Conservation (phyloP, 768 basidiomycete genomes). For the Auriculariales sp. region DNA sequence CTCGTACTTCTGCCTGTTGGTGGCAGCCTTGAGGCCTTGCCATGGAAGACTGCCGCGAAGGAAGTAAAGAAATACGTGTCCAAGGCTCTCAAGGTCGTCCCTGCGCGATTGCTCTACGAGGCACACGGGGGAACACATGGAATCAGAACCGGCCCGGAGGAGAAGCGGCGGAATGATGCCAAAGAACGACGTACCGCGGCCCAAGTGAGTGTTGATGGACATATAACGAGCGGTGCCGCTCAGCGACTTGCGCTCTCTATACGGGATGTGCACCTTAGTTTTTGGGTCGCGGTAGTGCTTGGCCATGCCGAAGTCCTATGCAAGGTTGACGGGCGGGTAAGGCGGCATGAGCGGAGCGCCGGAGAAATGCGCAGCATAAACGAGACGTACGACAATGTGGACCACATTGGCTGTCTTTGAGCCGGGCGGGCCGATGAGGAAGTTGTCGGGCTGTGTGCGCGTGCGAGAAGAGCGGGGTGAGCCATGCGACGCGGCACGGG, state of each 20-base stretch:
- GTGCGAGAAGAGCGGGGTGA: too few species aligned
- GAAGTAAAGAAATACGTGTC: slow-evolving; percentile 99
- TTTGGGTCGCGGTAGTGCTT: slow-evolving; percentile 99
- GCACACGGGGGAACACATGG: background rate
- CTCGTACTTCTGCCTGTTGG: slow-evolving; percentile 99
- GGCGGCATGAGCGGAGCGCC: slow-evolving; percentile 4
- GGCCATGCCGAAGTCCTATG: slow-evolving; percentile 93
- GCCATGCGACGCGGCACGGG: background rate
- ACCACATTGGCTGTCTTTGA: slow-evolving; percentile 83
- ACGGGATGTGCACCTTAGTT: slow-evolving; percentile 96
- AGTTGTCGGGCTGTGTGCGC: slow-evolving; percentile 64
- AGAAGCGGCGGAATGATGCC: background rate
- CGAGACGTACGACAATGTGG: slow-evolving; percentile 60
- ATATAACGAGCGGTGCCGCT: slow-evolving; percentile 97
- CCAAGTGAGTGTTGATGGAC: slow-evolving; percentile 98
- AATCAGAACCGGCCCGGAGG: background rate
- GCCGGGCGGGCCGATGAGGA: slow-evolving; percentile 85
- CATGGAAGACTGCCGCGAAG: slow-evolving; percentile 90
- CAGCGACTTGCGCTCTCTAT: slow-evolving; percentile 92
- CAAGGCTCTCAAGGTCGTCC: slow-evolving; percentile 92
- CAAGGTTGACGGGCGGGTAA: slow-evolving; percentile 6
- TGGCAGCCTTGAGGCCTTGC: slow-evolving; percentile 95
- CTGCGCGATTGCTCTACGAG: slow-evolving; percentile 64
- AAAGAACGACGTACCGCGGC: slow-evolving; percentile 41
- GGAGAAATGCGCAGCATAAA: slow-evolving; percentile 2